Conservation (phyloP, 208 protist species). For the Tritrichomonas foetus region DNA sequence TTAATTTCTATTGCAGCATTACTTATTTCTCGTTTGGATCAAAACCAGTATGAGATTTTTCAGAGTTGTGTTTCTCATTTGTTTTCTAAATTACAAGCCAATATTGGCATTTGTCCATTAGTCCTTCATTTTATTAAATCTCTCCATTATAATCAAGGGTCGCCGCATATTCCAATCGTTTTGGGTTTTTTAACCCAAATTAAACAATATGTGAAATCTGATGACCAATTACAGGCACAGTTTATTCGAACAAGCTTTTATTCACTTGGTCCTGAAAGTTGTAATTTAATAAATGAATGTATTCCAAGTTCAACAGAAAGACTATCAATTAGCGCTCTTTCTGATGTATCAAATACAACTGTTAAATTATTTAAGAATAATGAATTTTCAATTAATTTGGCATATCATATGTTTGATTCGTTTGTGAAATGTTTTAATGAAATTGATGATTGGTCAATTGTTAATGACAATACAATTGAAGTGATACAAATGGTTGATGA, state of each 20-base stretch:
- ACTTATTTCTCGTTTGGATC: background rate
- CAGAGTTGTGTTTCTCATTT: background rate
- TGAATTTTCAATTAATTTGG: too few relatives aligned
- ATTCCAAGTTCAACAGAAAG: background rate
- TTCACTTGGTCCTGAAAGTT: background rate
- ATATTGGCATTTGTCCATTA: too few relatives aligned
- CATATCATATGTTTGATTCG: too few relatives aligned
- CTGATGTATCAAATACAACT: too few relatives aligned
- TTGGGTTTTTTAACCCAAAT: background rate
- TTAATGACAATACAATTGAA: too few relatives aligned
- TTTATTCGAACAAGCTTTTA: background rate
- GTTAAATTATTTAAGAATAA: too few relatives aligned
- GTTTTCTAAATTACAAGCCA: background rate
- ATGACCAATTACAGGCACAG: background rate
- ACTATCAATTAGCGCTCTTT: too few relatives aligned
- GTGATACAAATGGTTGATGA: too few relatives aligned
- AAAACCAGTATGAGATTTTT: background rate
- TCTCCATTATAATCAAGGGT: background rate
- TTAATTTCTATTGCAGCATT: background rate
- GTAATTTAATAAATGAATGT: background rate
- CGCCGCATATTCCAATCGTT: background rate
- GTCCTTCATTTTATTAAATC: background rate
- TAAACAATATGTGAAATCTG: background rate
- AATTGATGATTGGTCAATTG: too few relatives aligned
- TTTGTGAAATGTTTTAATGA: too few relatives aligned